Evolutionary conservation across 1,284 basidiomycete genomes (phyloP).

Genomic region (Pascua guehoae): DNA sequence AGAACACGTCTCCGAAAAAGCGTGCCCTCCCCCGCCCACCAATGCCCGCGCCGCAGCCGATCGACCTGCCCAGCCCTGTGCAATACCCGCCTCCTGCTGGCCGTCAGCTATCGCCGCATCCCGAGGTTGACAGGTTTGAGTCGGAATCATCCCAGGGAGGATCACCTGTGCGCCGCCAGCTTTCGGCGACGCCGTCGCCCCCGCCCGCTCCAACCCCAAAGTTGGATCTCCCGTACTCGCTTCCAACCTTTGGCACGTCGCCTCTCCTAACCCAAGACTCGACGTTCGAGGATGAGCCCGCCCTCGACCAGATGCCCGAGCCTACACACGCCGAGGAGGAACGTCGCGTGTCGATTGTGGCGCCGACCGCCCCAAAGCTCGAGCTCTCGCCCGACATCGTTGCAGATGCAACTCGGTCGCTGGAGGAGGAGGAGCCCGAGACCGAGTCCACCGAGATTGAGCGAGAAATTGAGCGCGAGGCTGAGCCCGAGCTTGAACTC

Average conservation of each 20-base stretch:
- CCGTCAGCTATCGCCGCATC: background rate
- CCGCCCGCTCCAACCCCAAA: conserved; percentile 20
- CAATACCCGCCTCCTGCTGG: background rate
- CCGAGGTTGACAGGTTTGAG: conserved; percentile 9
- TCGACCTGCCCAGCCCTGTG: conserved; percentile 39
- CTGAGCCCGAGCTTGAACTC: too few species aligned
- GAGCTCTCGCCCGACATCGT: conserved; percentile 7
- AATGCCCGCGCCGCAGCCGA: conserved; percentile 25
- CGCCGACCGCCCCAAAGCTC: conserved; percentile 1
- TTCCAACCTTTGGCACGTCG: conserved; percentile 39
- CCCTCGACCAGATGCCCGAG: background rate
- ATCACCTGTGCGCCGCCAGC: background rate
- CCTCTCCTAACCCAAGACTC: conserved; percentile 28
- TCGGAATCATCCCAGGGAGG: conserved; percentile 8
- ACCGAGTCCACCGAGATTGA: too few species aligned
- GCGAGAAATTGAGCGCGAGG: too few species aligned
- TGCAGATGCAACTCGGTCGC: background rate
- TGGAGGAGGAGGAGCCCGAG: too few species aligned
- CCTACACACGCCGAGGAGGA: background rate
- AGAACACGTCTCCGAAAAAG: conserved; percentile 13
- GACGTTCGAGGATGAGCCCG: conserved; percentile 5
- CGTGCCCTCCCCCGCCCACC: conserved; percentile 18
- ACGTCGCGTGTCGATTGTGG: conserved; percentile 8
- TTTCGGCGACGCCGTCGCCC: background rate
- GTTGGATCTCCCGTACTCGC: conserved; percentile 32